Base-by-base conservation (phyloP, 345 rosid genomes). In the Ceriops zippeliana region DNA sequence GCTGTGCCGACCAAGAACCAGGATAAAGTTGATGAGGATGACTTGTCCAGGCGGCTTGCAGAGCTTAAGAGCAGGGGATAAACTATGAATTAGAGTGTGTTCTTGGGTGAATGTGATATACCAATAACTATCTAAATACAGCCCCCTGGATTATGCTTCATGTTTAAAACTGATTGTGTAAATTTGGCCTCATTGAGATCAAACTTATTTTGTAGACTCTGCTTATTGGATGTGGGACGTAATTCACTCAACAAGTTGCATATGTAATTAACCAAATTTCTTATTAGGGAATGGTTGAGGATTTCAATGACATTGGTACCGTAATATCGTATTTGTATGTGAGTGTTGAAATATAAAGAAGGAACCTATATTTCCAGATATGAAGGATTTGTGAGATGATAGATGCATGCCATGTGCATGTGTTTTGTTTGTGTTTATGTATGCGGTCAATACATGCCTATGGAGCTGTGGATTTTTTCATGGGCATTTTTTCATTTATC, bases 21-120 rank as follows among this genome's bases (percentile, higher is more conserved):
- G 76, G 99, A 91, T 81, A 95, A 91, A 83, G 96, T 91, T 22
- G 97, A 91, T n/a, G 97, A 91, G 83, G 99, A 91, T 52, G 97
- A 95, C 76, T 78, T 91, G 81, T 81, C 99, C 27, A 88, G 96
- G 91, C 80, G 99, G 66, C 99, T 95, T 69, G 99, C 96, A 0
- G 99, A 95, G 77, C 96, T 95, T 27, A 95, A 95, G 83, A 84
- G 93, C 70, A 91, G 88, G 80, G 99, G 97, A 1, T 95, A 78
- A 77, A 37, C 49, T 17, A 13, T 60, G 58, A 63, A 10, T 35
- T 27, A 26, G 38, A 28, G 19, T 52, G 46, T 59, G 62, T n/a
- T 30, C 15, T 24, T 42, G 4, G 26, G 26, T 3, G 28, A 54
- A 54, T 65, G 66, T 56, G 53, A 24, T 24, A 38, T 30, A 54